Evolutionary conservation across 768 basidiomycete genomes (phyloP).

Genomic region (Podaxis carcinomalis): DNA sequence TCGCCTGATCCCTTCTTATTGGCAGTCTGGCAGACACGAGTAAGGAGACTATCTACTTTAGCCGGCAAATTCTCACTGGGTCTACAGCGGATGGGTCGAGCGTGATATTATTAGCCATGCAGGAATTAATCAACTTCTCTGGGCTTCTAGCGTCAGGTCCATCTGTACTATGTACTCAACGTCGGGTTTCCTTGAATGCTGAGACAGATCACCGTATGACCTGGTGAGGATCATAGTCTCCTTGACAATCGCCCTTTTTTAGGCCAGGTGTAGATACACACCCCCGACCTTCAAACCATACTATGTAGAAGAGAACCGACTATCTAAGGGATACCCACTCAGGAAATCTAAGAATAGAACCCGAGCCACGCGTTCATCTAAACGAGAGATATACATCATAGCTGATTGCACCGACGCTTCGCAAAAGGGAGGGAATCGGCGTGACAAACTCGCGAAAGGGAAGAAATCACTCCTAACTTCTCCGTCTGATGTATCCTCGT

Average conservation of each 20-base stretch:
- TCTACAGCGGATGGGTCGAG: background rate
- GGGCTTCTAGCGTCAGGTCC: background rate
- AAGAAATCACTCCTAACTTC: background rate
- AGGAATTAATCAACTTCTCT: background rate
- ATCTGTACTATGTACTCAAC: background rate
- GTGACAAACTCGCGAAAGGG: background rate
- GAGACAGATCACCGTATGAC: background rate
- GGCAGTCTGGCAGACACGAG: constrained; percentile 1
- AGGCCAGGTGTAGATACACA: background rate
- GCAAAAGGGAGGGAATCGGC: background rate
- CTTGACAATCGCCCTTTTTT: background rate
- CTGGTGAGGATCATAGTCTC: background rate
- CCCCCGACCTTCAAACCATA: background rate
- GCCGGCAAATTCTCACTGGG: background rate
- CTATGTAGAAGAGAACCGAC: background rate
- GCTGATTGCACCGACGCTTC: constrained; percentile 1
- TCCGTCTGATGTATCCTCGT: background rate
- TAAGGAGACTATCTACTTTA: background rate
- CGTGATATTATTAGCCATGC: background rate
- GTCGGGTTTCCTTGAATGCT: background rate
- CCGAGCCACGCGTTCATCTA: background rate
- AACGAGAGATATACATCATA: background rate
- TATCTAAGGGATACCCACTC: background rate
- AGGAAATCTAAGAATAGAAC: constrained; percentile 1
- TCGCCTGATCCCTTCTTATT: background rate